phyloP scores from a whole-genome alignment of 202 grass and related monocot species.

The Sporobolus alterniflorus region DNA sequence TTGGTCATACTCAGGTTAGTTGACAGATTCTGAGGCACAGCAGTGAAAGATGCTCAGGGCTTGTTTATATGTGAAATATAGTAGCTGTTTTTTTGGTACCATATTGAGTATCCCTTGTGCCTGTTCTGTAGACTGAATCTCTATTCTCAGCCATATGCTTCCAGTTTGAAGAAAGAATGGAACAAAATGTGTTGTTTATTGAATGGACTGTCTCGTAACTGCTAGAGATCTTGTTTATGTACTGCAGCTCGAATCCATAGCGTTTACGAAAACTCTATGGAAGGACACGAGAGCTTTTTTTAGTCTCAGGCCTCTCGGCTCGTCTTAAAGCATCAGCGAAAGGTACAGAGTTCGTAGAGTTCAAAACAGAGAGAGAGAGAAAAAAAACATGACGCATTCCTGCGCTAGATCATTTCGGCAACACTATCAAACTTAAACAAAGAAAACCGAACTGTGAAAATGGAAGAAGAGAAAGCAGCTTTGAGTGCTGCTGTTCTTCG shows the following conservation, averaged over 20 bases:
- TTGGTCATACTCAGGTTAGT: background rate
- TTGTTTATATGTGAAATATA: constrained; percentile 52
- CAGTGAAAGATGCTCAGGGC: constrained; percentile 48
- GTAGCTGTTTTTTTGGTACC: constrained; percentile 22
- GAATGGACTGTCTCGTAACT: background rate
- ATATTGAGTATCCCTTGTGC: background rate
- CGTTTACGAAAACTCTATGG: too few species aligned
- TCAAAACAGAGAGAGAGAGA: too few species aligned
- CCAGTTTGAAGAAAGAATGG: constrained; percentile 3
- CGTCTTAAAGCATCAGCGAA: too few species aligned
- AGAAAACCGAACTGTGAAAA: too few species aligned
- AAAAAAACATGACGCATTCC: too few species aligned
- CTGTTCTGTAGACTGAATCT: background rate
- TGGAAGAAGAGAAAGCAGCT: too few species aligned
- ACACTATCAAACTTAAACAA: too few species aligned
- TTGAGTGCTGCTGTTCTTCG: too few species aligned
- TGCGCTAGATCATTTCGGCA: too few species aligned
- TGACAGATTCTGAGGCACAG: constrained; percentile 53
- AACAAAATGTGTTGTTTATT: background rate
- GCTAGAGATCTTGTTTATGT: background rate
- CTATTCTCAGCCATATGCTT: background rate
- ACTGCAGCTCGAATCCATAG: background rate
- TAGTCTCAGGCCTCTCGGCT: too few species aligned
- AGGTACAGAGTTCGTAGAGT: too few species aligned
- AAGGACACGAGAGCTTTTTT: too few species aligned